These are phyloP conservation scores for Rhododendron vialii DNA, from an alignment of 148 eudicot species.

Conservation along the genomic window DNA sequence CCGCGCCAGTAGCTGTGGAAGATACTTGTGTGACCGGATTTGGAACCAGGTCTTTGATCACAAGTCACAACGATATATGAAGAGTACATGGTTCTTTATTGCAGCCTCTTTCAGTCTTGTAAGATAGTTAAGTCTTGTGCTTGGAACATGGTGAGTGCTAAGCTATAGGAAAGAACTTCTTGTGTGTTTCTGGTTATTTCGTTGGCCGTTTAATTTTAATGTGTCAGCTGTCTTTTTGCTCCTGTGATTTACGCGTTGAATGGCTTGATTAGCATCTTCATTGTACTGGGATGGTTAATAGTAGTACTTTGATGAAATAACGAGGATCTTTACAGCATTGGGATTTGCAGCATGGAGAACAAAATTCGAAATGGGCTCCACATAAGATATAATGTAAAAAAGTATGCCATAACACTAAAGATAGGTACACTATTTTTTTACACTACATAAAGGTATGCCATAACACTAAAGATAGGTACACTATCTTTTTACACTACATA, in stretches of 20 bases:
- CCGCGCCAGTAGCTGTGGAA: background rate
- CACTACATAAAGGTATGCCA: too few relatives aligned
- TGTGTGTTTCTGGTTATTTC: background rate
- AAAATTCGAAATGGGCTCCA: too few relatives aligned
- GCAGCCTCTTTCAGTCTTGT: background rate
- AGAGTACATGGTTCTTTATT: background rate
- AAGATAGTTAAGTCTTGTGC: background rate
- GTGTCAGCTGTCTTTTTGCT: background rate
- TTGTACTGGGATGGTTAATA: background rate
- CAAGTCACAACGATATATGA: background rate
- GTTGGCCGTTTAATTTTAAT: background rate
- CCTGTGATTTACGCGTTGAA: background rate
- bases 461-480: too few relatives aligned
- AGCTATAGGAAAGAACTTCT: background rate
- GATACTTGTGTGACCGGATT: background rate
- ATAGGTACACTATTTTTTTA: too few relatives aligned
- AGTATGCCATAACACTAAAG: too few relatives aligned
- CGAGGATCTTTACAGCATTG: background rate
- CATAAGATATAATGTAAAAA: too few relatives aligned
- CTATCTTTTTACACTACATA: too few relatives aligned
- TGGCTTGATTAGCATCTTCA: background rate
- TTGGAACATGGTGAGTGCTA: background rate
- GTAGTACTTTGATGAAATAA: background rate
- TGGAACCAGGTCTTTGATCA: background rate
- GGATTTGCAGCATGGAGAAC: background rate